Evolutionary conservation across 805 yeast genomes (phyloP).

Genomic region (Limtongozyma cylindracea): DNA sequence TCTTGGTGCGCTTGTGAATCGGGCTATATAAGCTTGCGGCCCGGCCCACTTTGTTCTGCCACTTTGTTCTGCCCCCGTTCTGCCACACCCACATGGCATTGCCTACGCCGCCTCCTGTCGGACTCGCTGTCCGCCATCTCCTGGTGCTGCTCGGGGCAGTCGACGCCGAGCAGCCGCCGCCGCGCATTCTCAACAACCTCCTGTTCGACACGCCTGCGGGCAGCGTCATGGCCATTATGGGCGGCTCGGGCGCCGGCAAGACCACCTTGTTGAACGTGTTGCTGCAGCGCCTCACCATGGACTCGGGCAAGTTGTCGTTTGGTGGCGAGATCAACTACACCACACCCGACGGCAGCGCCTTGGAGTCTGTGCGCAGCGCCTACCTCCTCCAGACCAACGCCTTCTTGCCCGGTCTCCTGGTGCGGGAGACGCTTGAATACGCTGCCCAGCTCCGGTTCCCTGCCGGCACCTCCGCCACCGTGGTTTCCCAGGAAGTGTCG

Average conservation of each 20-base stretch:
- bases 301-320: conserved; percentile 13
- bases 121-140: no score
- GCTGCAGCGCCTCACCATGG: conserved; percentile 20
- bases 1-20: no score
- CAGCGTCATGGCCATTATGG: conserved; percentile 54
- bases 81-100: no score
- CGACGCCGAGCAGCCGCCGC: conserved; percentile 1
- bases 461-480: conserved; percentile 12
- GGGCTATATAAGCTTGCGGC: no score
- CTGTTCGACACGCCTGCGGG: conserved; percentile 36
- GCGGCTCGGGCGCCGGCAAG: conserved; percentile 77
- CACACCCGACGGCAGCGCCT: conserved; percentile 1
- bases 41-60: no score
- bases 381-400: conserved; percentile 61
- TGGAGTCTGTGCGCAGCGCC: conserved; percentile 12
- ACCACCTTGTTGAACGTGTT: conserved; percentile 52
- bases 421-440: conserved; percentile 39
- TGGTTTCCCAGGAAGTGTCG: conserved; percentile 23
- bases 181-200: conserved; percentile 13
- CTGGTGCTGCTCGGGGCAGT: no score
- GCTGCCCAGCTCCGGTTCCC: conserved; percentile 55
- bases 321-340: conserved; percentile 15
- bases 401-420: conserved; percentile 44
- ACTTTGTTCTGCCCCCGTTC: no score
- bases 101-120: no score